Base-by-base conservation (phyloP, 495 filamentous ascomycete genomes). In the Bryoglossum gracile region DNA sequence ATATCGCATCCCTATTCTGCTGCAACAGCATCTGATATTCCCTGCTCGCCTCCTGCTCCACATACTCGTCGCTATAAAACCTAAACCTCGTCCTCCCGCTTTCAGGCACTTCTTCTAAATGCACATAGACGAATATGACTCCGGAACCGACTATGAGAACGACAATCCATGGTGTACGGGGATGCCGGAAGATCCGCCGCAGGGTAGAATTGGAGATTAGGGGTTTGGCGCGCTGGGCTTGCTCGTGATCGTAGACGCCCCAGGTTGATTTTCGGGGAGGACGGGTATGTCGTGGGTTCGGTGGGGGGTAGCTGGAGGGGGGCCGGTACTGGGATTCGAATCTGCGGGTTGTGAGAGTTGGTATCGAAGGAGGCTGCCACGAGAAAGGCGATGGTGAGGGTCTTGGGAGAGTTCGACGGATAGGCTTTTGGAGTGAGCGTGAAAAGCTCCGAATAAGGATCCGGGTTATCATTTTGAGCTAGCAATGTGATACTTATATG, bases 41-140 rank as follows among this genome's bases (percentile, higher is more conserved):
- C 43, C 76, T 57, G 19, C 70, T 59, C n/a, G 71, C 74, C 42
- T 82, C 66, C 13, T 67, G 56, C 19, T 70, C 63, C 54, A 90
- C 82, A 1, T 58, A 62, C n/a, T 66, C 55, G 17, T 73, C 63
- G 25, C 74, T 75, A 30, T 89, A 68, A 51, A 82, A 79, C 58
- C 91, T 95, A 71, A 97, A 96, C 32, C 90, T 80, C 42, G 75
- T 76, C 16, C 91, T 81, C 3, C 86, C 84, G 6, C 82, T 83
- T 33, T 88, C 82, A 36, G 89, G 88, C 11, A 95, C 89, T 8
- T 72, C 77, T 55, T 97, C 87, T 9, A 84, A 67, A 56, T 94
- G 83, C 58, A 69, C 73, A 37, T 84, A 65, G 65, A 90, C 91
- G 60, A 91, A 80, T 21, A 63, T 55, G 0, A 67, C 54, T 0